These are phyloP conservation scores for Triticum turgidum DNA, from an alignment of 176 grass and related monocot species.

Conservation along the genomic window DNA sequence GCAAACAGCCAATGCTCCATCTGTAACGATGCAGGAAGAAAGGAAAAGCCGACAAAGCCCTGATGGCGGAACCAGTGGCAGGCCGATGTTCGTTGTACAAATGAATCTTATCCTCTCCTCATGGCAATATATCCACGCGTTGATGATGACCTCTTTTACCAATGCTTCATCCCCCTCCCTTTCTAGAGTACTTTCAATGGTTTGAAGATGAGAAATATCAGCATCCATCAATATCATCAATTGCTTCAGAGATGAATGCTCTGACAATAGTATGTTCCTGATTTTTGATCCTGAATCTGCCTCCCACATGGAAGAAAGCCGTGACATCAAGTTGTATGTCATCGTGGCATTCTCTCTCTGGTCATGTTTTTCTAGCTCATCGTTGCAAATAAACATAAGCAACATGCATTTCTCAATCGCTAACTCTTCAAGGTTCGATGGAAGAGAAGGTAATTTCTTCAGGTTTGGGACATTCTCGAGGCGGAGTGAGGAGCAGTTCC, in stretches of 20 bases:
- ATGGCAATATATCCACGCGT: background rate
- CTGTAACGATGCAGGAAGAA: background rate
- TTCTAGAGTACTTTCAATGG: background rate
- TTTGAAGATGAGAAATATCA: background rate
- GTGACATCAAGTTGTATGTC: background rate
- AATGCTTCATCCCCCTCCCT: too few species aligned
- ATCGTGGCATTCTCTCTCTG: background rate
- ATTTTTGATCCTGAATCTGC: background rate
- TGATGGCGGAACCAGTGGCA: background rate
- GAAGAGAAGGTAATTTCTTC: background rate
- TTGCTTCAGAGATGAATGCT: conserved; percentile 4
- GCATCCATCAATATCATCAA: background rate
- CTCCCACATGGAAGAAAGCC: background rate
- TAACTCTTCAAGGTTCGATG: background rate
- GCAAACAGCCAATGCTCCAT: background rate
- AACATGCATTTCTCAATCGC: background rate
- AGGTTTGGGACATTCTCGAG: background rate
- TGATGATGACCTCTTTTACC: background rate
- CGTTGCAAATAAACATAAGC: background rate
- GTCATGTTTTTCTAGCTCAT: background rate
- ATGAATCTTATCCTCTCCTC: background rate
- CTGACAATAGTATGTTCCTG: background rate
- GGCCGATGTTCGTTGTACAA: background rate
- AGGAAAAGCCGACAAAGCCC: fast-evolving
- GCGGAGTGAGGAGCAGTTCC: background rate